Percentiles rank a stretch among this genome's conserved stretches.
phyloP scores from a whole-genome alignment of 352 stramenopile genomes.

The Discostella stelligera region DNA sequence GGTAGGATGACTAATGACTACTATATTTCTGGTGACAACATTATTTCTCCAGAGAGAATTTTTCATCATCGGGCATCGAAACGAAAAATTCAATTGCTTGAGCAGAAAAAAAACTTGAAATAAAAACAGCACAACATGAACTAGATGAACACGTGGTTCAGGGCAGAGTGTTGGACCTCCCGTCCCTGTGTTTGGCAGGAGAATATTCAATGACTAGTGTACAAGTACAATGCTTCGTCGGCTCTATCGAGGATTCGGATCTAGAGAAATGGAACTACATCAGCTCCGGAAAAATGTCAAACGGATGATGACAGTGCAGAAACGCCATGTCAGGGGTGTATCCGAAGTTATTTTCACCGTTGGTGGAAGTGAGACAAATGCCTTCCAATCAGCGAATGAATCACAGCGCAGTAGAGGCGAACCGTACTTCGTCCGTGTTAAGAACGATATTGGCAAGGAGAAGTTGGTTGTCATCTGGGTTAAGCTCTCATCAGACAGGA shows the following conservation, averaged over 20 bases:
- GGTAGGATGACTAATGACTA: no score
- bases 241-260: slow-evolving; percentile 16
- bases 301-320: slow-evolving; percentile 47
- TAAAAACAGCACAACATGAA: no score
- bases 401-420: slow-evolving; percentile 29
- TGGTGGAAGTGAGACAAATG: slow-evolving; percentile 29
- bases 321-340: slow-evolving; percentile 31
- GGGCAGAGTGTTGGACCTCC: no score
- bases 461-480: slow-evolving; percentile 44
- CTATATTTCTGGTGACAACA: no score
- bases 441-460: slow-evolving; percentile 47
- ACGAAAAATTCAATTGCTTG: not conserved
- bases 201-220: no score
- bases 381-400: slow-evolving; percentile 33
- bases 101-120: not conserved
- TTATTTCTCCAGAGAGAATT: no score
- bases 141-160: no score
- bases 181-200: no score
- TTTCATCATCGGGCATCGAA: no score
- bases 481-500: slow-evolving; percentile 30
- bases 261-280: slow-evolving; percentile 24
- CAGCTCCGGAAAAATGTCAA: slow-evolving; percentile 33
- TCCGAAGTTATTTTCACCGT: slow-evolving; percentile 45
- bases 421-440: slow-evolving; percentile 38
- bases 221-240: not conserved